Base-by-base conservation (phyloP, 2,329 filamentous ascomycete species). In the Xylariales sp. region DNA sequence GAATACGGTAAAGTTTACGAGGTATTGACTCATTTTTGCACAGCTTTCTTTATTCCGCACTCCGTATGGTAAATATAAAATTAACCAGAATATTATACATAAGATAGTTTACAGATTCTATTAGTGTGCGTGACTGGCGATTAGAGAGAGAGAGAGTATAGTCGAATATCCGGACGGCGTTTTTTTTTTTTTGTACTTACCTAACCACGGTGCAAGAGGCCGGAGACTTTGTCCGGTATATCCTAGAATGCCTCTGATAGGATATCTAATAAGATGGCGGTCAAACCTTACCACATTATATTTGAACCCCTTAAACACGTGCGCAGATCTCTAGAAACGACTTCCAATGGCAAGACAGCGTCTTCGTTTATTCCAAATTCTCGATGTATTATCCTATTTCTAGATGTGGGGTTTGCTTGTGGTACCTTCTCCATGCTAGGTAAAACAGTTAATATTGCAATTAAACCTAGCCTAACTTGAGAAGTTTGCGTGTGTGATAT, bases 401-500 rank as follows among this genome's bases (percentile, higher is more conserved):
- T 4, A 28, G 23, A n/a, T 12, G 23, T 28, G 18, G 32, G 8
- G 39, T 10, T 36, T 45, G 7, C 34, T 32, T 9, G 36, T 55
- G 48, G 6, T 9, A 62, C 56, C 9, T 28, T 41, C 3, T 43
- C 45, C 53, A 52, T 36, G 34, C 36, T 5, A 30, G 6, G 48
- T 34, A 18, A 36, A 63, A 49, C 39, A 52, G 6, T 14, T 52
- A 28, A 6, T 5, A 23, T 48, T 50, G 16, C 6, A 41, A 41
- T 30, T 16, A 34, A 30, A 60, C 28, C 30, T 32, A 46, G n/a
- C n/a, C 23, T 7, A 46, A 56, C 45, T 39, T 6, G 53, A 16
- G 6, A 30, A 10, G 46, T 57, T 54, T 9, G 53, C 49, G 60
- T 43, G 68, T 65, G 32, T 6, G 23, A 65, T 52, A 28, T 10